Percentiles rank a stretch among this genome's conserved stretches.
phyloP scores from a whole-genome alignment of 2,329 filamentous ascomycete genomes.

The Penicillium hesseltinei region DNA sequence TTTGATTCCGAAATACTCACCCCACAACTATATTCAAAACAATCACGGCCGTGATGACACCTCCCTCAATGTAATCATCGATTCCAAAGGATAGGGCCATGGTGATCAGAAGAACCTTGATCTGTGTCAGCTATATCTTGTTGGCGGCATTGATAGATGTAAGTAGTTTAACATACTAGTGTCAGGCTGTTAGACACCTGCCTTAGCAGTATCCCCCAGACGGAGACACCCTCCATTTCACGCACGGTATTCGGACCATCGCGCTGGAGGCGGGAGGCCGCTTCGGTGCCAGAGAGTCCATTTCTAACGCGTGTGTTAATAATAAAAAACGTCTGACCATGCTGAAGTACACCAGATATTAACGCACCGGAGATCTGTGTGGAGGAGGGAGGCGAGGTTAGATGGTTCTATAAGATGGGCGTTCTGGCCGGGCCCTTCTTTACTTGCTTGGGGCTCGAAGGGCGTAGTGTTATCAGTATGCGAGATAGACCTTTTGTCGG shows the following conservation, averaged over 20 bases:
- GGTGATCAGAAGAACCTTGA: slow-evolving; percentile 69
- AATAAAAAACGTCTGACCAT: neutral
- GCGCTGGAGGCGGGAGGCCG: slow-evolving; percentile 61
- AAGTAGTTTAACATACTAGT: slow-evolving; percentile 47
- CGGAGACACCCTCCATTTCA: slow-evolving; percentile 67
- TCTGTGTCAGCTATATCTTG: slow-evolving; percentile 7
- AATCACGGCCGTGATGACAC: slow-evolving; percentile 59
- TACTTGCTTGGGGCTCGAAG: neutral
- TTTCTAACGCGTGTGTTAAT: slow-evolving; percentile 35
- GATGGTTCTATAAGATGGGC: slow-evolving; percentile 19
- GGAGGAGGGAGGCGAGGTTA: slow-evolving; percentile 12
- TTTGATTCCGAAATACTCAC: slow-evolving; percentile 17
- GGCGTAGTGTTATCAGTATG: slow-evolving; percentile 5
- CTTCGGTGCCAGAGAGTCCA: slow-evolving; percentile 64
- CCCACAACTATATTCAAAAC: slow-evolving; percentile 58
- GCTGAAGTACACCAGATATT: neutral
- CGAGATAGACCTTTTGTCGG: slow-evolving; percentile 18
- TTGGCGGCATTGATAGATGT: neutral
- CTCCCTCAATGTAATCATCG: slow-evolving; percentile 57
- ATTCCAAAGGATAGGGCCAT: slow-evolving; percentile 63
- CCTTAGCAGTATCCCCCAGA: slow-evolving; percentile 73
- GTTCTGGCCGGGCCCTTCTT: slow-evolving; percentile 1
- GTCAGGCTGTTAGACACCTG: slow-evolving; percentile 77
- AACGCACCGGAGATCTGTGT: slow-evolving; percentile 20
- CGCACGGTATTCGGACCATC: slow-evolving; percentile 71